These are phyloP conservation scores for Fomitiporia mediterranea DNA, from an alignment of 1,284 basidiomycete genomes.

Conservation along the genomic window DNA sequence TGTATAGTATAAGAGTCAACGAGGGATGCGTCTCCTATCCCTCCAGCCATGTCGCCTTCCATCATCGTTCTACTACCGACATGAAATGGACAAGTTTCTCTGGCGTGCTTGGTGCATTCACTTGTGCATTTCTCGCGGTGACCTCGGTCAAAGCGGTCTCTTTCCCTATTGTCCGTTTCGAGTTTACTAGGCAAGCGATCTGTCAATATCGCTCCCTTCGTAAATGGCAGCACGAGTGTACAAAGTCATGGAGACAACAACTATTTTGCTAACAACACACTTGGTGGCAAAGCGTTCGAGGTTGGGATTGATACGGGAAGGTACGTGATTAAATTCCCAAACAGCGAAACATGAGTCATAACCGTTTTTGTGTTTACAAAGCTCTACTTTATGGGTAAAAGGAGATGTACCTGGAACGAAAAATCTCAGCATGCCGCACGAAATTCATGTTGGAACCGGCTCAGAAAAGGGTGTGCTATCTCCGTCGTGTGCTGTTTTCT, in stretches of 20 bases:
- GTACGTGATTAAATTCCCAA: neutral
- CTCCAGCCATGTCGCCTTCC: too few relatives aligned
- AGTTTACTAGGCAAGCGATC: neutral
- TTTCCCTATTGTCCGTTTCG: neutral
- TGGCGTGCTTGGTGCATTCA: too few relatives aligned
- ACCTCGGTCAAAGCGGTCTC: neutral
- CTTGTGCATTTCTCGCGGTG: too few relatives aligned
- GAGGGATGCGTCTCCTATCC: too few relatives aligned
- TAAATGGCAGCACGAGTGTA: constrained; percentile 24
- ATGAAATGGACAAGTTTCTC: too few relatives aligned
- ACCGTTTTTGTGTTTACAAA: neutral
- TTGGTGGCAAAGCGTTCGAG: constrained; percentile 10
- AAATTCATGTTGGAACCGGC: neutral
- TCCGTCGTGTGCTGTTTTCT: neutral
- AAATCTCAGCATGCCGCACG: constrained; percentile 1
- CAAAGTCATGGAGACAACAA: constrained; percentile 41
- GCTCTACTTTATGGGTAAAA: constrained; percentile 11
- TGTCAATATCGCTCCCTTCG: constrained; percentile 9
- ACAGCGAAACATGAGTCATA: too few relatives aligned
- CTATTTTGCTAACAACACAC: constrained; percentile 43
- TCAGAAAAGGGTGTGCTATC: neutral
- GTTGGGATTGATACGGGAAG: constrained; percentile 16
- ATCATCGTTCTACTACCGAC: too few relatives aligned
- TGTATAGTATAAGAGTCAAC: too few relatives aligned
- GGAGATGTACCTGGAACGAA: neutral